phyloP scores from a whole-genome alignment of 352 stramenopile species.

The Phytophthora aleatoria region DNA sequence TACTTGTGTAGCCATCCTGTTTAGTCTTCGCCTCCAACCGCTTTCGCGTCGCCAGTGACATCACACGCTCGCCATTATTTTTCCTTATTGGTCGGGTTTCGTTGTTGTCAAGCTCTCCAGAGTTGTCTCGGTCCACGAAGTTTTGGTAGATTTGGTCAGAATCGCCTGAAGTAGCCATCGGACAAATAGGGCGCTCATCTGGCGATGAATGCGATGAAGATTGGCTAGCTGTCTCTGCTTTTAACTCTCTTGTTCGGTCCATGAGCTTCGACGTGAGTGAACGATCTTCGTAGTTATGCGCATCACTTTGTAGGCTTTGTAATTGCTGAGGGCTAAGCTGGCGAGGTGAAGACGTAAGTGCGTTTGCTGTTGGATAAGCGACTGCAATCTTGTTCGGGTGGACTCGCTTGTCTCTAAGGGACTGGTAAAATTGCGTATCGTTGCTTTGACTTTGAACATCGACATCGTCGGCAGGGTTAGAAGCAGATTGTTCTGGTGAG shows the following conservation, averaged over 20 bases:
- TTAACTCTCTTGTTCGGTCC: slow-evolving; percentile 11
- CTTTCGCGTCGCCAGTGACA: slow-evolving; percentile 45
- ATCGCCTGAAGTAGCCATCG: slow-evolving; percentile 17
- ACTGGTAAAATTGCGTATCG: slow-evolving; percentile 3
- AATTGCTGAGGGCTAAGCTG: slow-evolving; percentile 46
- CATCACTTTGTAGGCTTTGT: slow-evolving; percentile 49
- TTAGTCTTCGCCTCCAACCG: slow-evolving; percentile 69
- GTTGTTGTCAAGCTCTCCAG: slow-evolving; percentile 27
- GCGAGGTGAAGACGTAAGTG: slow-evolving; percentile 5
- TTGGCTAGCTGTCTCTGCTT: slow-evolving; percentile 4
- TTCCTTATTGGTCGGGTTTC: slow-evolving; percentile 18
- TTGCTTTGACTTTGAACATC: slow-evolving; percentile 6
- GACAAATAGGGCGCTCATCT: slow-evolving; percentile 54
- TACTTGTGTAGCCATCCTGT: slow-evolving; percentile 25
- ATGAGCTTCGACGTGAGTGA: slow-evolving; percentile 46
- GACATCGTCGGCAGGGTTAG: slow-evolving; percentile 10
- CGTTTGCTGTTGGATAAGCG: slow-evolving; percentile 5
- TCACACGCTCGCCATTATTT: slow-evolving; percentile 9
- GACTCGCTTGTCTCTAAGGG: slow-evolving; percentile 12
- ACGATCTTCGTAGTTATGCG: slow-evolving; percentile 33
- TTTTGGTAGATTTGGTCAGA: slow-evolving; percentile 11
- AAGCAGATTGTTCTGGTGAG: slow-evolving; percentile 16
- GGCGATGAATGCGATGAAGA: slow-evolving; percentile 8
- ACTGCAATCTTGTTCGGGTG: slow-evolving; percentile 4
- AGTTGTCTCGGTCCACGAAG: slow-evolving; percentile 7